A percentile compares a stretch with the other conserved stretches of the same genome.
These are phyloP conservation scores for Cucurbita ficifolia DNA, from an alignment of 306 rosid species.

Conservation along the genomic window DNA sequence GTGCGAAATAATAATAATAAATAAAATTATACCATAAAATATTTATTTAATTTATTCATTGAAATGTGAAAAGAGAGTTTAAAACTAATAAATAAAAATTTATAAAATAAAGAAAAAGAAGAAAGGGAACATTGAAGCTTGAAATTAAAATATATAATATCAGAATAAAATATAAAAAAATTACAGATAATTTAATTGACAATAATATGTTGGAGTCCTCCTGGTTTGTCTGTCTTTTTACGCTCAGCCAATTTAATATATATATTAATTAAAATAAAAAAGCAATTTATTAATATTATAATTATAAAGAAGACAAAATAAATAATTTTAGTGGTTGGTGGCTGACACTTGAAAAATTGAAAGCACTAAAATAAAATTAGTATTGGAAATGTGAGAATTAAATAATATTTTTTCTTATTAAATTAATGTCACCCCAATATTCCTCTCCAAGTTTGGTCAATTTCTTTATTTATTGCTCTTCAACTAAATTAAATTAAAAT, in stretches of 20 bases:
- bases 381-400: constrained; percentile 4
- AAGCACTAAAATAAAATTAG: constrained; percentile 4
- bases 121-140: not conserved
- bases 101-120: not conserved
- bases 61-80: not conserved
- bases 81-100: not conserved
- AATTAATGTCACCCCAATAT: not conserved
- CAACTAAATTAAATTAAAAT: not conserved
- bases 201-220: not conserved
- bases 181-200: not conserved
- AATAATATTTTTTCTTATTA: not conserved
- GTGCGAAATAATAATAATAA: too few species aligned
- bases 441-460: not conserved
- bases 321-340: constrained; percentile 3
- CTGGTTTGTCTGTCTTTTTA: not conserved
- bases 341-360: not conserved
- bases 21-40: too few species aligned
- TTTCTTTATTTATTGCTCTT: not conserved
- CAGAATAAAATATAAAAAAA: not conserved
- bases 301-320: not conserved
- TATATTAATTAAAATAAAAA: not conserved
- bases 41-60: too few species aligned
- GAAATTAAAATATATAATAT: not conserved
- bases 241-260: not conserved
- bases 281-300: not conserved